These are phyloP conservation scores for Mortierella sp. DNA, from an alignment of 371 early-diverging fungal genomes.

Conservation along the genomic window DNA sequence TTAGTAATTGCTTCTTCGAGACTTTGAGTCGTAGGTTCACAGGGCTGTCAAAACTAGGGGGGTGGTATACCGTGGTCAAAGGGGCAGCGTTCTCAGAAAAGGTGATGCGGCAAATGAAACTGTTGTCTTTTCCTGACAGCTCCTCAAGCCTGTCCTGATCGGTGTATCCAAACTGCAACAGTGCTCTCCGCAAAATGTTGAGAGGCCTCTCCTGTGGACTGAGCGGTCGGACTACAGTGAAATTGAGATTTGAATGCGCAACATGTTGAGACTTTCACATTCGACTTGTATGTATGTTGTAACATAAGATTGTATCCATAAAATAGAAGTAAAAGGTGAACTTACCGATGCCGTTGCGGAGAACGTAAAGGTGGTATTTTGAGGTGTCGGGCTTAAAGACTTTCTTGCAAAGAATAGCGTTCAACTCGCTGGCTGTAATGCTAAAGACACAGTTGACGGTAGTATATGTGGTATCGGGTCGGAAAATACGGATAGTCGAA, in stretches of 20 bases:
- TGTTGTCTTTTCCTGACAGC: conserved; percentile 88
- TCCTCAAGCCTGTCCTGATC: conserved; percentile 84
- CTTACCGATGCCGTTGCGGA: conserved; percentile 72
- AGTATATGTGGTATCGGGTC: conserved; percentile 82
- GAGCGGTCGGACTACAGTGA: conserved; percentile 64
- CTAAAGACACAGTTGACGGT: conserved; percentile 78
- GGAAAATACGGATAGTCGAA: conserved; percentile 72
- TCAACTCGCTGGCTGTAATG: conserved; percentile 80
- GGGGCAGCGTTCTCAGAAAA: conserved; percentile 78
- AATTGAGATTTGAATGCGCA: neutral
- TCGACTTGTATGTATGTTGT: neutral
- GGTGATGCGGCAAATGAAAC: conserved; percentile 84
- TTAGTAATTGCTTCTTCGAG: neutral
- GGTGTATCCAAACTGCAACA: conserved; percentile 86
- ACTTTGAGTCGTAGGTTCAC: neutral
- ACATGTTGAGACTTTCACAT: neutral
- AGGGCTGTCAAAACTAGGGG: conserved; percentile 4
- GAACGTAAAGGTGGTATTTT: conserved; percentile 78
- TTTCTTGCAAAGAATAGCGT: conserved; percentile 79
- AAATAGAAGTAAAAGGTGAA: neutral
- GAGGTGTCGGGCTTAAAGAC: conserved; percentile 84
- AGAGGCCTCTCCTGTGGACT: conserved; percentile 79
- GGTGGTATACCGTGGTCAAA: conserved; percentile 48
- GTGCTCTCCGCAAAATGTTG: conserved; percentile 74
- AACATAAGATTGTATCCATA: neutral